These are phyloP conservation scores for Lupinus albus DNA, from an alignment of 306 rosid species.

Conservation along the genomic window DNA sequence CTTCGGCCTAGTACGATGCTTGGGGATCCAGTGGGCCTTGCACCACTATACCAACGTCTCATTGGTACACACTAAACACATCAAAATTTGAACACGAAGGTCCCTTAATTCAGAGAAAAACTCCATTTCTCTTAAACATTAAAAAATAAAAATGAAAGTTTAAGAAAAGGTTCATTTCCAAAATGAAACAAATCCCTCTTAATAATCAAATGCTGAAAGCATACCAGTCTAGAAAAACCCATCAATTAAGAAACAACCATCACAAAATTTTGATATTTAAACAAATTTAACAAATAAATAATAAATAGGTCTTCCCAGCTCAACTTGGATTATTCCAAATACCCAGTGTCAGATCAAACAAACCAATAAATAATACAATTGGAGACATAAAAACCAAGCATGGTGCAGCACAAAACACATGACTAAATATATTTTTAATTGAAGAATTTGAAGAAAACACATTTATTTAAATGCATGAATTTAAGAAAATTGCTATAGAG, in stretches of 20 bases:
- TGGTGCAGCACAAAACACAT: background rate
- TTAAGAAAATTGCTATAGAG: background rate
- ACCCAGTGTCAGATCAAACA: no score
- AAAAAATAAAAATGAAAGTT: background rate
- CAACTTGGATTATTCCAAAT: no score
- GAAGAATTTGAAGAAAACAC: background rate
- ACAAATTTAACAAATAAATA: background rate
- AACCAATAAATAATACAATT: background rate
- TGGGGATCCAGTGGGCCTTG: no score
- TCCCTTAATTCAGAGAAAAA: background rate
- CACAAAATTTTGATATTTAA: background rate
- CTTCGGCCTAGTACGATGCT: no score
- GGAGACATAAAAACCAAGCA: conserved; percentile 5
- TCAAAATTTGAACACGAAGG: background rate
- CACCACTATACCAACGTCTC: no score
- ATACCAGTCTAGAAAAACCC: background rate
- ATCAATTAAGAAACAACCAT: conserved; percentile 10
- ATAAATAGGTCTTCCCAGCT: no score
- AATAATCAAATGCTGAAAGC: conserved; percentile 25
- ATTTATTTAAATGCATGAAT: background rate
- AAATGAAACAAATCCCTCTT: background rate
- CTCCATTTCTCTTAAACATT: background rate
- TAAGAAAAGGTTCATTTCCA: conserved; percentile 19
- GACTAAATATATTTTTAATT: background rate
- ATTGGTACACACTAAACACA: no score